phyloP scores from a whole-genome alignment of 1,284 basidiomycete genomes.

The Ustilago vetiveriae region DNA sequence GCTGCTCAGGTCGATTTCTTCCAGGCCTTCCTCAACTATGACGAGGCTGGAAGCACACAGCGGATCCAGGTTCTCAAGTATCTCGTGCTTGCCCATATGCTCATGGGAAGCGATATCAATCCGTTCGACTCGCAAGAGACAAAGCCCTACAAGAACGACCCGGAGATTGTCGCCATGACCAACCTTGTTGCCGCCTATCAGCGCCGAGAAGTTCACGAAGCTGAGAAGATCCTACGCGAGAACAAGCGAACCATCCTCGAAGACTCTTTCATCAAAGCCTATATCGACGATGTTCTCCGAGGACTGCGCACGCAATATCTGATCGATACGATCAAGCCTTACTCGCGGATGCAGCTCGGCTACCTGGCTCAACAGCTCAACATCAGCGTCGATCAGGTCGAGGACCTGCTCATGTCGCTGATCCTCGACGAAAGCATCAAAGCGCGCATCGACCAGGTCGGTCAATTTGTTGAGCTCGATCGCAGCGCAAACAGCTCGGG shows the following conservation, averaged over 20 bases:
- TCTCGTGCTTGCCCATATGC: constrained; percentile 95
- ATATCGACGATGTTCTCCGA: constrained; percentile 93
- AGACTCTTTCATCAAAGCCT: constrained; percentile 88
- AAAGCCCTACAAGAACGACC: constrained; percentile 97
- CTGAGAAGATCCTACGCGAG: constrained; percentile 91
- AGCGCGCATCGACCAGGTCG: constrained; percentile 93
- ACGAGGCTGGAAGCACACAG: constrained; percentile 95
- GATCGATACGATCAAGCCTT: constrained; percentile 96
- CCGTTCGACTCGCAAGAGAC: constrained; percentile 99
- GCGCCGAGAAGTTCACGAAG: constrained; percentile 90
- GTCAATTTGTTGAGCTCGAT: constrained; percentile 88
- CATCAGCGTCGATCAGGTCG: constrained; percentile 84
- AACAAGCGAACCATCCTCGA: constrained; percentile 94
- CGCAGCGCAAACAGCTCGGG: constrained; percentile 75
- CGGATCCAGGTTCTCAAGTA: constrained; percentile 98
- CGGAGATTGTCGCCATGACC: constrained; percentile 97
- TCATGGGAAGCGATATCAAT: constrained; percentile 97
- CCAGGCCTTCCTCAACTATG: constrained; percentile 97
- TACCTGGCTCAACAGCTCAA: constrained; percentile 80
- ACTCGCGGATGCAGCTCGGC: constrained; percentile 87
- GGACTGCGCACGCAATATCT: constrained; percentile 94
- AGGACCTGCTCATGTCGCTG: constrained; percentile 88
- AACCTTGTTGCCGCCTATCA: constrained; percentile 96
- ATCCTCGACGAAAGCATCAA: constrained; percentile 95
- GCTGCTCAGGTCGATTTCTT: constrained; percentile 97